A percentile compares a stretch with the other conserved stretches of the same genome.
Conservation (phyloP, 1,139 yeast species). For the Sugiyamaella xylanicola region DNA sequence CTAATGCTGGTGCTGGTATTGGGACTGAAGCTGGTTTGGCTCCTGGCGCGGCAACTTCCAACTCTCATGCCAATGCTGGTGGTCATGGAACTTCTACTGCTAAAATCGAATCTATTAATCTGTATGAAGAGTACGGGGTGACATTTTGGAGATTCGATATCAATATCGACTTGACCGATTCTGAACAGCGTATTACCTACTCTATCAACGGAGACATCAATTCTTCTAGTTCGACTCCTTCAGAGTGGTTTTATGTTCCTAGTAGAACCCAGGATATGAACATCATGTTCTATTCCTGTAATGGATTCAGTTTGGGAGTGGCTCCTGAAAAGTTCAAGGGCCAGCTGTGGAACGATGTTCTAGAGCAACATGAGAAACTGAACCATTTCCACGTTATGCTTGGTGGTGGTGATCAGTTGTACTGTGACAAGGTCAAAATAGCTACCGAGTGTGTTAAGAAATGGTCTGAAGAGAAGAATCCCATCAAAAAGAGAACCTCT, state of each 20-base stretch:
- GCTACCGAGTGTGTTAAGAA: slow-evolving; percentile 51
- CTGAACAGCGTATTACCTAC: slow-evolving; percentile 66
- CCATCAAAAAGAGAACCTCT: slow-evolving; percentile 48
- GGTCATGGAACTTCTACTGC: too few species aligned
- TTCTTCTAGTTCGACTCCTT: slow-evolving; percentile 34
- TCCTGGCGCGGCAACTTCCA: too few species aligned
- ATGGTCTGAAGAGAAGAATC: slow-evolving; percentile 63
- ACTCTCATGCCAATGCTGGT: too few species aligned
- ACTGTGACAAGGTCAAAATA: slow-evolving; percentile 75
- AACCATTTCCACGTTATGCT: slow-evolving; percentile 86
- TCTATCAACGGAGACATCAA: slow-evolving; percentile 51
- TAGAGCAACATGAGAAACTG: slow-evolving; percentile 57
- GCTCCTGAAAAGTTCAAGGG: slow-evolving; percentile 69
- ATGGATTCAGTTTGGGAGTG: slow-evolving; percentile 83
- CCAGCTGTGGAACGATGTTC: slow-evolving; percentile 83
- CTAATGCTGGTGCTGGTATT: slow-evolving; percentile 1
- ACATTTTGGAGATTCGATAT: slow-evolving; percentile 67
- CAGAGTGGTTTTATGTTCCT: slow-evolving; percentile 60
- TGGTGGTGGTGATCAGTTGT: slow-evolving; percentile 97
- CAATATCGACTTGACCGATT: slow-evolving; percentile 47
- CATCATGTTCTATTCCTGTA: slow-evolving; percentile 80
- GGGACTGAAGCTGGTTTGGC: background rate
- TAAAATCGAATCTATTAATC: slow-evolving; percentile 43
- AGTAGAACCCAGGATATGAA: slow-evolving; percentile 66
- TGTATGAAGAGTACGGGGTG: slow-evolving; percentile 47